Evolutionary conservation across 352 stramenopile genomes (phyloP).

Genomic region (Phytopythium cucurbitacearum): DNA sequence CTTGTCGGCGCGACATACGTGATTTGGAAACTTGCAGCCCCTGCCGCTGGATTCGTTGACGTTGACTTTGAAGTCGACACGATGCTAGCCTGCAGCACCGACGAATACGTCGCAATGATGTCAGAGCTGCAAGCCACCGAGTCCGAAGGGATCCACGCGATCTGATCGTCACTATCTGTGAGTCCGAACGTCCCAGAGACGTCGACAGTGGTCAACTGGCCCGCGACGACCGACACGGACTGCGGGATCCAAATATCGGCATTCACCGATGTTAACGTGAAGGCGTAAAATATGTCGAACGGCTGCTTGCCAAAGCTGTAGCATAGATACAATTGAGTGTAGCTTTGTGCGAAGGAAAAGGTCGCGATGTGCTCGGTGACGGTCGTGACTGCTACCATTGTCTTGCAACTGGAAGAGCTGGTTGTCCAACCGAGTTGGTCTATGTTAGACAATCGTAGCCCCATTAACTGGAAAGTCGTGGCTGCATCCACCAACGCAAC

Average conservation of each 20-base stretch:
- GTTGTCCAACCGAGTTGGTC: conserved; percentile 56
- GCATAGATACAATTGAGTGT: conserved; percentile 39
- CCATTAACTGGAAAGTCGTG: conserved; percentile 37
- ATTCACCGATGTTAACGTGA: conserved; percentile 30
- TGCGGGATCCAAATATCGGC: conserved; percentile 52
- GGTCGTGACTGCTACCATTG: conserved; percentile 20
- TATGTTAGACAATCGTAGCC: conserved; percentile 40
- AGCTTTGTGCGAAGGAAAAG: conserved; percentile 27
- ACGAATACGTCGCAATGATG: conserved; percentile 19
- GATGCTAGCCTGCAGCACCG: conserved; percentile 40
- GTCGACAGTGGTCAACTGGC: conserved; percentile 27
- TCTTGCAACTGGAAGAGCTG: conserved; percentile 29
- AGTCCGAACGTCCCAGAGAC: conserved; percentile 60
- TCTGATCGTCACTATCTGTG: conserved; percentile 44
- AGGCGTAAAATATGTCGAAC: conserved; percentile 37
- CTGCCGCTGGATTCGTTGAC: conserved; percentile 27
- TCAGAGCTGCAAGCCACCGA: conserved; percentile 29
- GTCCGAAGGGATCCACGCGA: conserved; percentile 57
- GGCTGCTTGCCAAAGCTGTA: conserved; percentile 64
- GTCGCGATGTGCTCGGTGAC: conserved; percentile 25
- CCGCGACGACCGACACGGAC: conserved; percentile 44
- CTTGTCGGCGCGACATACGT: conserved; percentile 30
- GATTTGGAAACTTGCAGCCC: conserved; percentile 25
- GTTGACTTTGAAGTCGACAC: conserved; percentile 18
- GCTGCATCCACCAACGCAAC: conserved; percentile 38